A percentile compares a stretch with the other conserved stretches of the same genome.
phyloP scores from a whole-genome alignment of 2,329 filamentous ascomycete genomes.

The Xylariales sp. region DNA sequence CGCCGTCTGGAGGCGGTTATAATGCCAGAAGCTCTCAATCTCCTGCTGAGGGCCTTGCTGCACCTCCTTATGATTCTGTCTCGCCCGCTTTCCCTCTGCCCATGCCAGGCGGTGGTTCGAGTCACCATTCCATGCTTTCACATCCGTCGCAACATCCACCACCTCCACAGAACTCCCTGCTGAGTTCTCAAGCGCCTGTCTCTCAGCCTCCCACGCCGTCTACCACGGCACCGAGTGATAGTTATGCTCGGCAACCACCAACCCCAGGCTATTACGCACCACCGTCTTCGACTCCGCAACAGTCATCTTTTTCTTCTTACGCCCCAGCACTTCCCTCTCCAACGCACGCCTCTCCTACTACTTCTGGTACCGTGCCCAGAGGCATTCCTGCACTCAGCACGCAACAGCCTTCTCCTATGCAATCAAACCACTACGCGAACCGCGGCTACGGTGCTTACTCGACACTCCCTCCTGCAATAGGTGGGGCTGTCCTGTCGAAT shows the following conservation, averaged over 20 bases:
- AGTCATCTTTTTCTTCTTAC: conserved; percentile 40
- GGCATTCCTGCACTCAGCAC: conserved; percentile 30
- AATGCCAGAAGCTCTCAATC: conserved; percentile 51
- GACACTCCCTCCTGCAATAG: conserved; percentile 53
- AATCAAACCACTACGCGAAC: conserved; percentile 48
- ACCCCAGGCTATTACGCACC: conserved; percentile 57
- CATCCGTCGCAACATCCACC: conserved; percentile 25
- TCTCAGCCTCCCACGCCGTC: conserved; percentile 47
- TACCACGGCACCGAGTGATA: conserved; percentile 55
- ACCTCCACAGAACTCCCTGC: conserved; percentile 33
- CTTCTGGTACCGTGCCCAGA: conserved; percentile 28
- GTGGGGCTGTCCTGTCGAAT: conserved; percentile 71
- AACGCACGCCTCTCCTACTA: conserved; percentile 43
- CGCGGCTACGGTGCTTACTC: conserved; percentile 37
- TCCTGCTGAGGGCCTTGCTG: conserved; percentile 59
- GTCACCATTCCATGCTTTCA: conserved; percentile 23
- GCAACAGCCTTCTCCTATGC: conserved; percentile 43
- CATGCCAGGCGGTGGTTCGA: conserved; percentile 45
- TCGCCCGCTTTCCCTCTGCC: conserved; percentile 61
- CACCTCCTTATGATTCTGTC: conserved; percentile 64
- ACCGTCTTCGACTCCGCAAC: conserved; percentile 42
- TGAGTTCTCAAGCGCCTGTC: conserved; percentile 40
- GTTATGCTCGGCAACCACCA: conserved; percentile 52
- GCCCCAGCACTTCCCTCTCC: conserved; percentile 26
- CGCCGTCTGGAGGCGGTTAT: conserved; percentile 31